phyloP scores from a whole-genome alignment of 306 rosid species.

The Rosa lucieae region DNA sequence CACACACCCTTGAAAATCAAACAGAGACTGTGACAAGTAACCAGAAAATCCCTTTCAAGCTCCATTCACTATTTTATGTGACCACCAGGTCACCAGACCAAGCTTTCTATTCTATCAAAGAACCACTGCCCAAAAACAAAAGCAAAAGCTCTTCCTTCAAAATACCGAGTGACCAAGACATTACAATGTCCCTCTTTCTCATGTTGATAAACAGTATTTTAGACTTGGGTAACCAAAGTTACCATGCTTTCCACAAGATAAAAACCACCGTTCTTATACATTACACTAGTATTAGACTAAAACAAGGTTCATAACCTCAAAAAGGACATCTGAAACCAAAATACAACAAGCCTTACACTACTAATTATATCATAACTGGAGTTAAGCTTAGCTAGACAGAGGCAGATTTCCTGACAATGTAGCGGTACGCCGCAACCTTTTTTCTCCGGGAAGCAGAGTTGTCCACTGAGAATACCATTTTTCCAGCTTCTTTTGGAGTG shows the following conservation, averaged over 20 bases:
- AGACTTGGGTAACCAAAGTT: constrained; percentile 36
- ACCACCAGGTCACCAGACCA: neutral
- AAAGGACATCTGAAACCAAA: constrained; percentile 17
- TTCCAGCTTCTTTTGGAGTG: constrained; percentile 64
- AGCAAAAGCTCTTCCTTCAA: constrained; percentile 6
- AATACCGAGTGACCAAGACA: neutral
- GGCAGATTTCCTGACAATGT: constrained; percentile 59
- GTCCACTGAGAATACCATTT: constrained; percentile 81
- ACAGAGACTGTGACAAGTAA: constrained; percentile 4
- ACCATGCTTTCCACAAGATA: constrained; percentile 29
- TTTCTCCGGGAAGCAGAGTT: constrained; percentile 73
- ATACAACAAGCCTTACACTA: constrained; percentile 10
- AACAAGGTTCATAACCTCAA: constrained; percentile 31
- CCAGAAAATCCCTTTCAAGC: neutral
- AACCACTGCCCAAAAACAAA: constrained; percentile 20
- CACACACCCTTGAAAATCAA: constrained; percentile 6
- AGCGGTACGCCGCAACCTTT: constrained; percentile 90
- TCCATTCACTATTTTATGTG: constrained; percentile 1
- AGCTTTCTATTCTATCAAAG: neutral
- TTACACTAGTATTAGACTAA: constrained; percentile 31
- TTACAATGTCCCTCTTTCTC: neutral
- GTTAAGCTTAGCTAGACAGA: constrained; percentile 12
- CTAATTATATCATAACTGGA: neutral
- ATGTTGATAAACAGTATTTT: constrained; percentile 16
- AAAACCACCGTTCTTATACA: constrained; percentile 38